A percentile compares a stretch with the other conserved stretches of the same genome.
phyloP scores from a whole-genome alignment of 176 grass and related monocot species.

The Hsuehochloa calcarea region DNA sequence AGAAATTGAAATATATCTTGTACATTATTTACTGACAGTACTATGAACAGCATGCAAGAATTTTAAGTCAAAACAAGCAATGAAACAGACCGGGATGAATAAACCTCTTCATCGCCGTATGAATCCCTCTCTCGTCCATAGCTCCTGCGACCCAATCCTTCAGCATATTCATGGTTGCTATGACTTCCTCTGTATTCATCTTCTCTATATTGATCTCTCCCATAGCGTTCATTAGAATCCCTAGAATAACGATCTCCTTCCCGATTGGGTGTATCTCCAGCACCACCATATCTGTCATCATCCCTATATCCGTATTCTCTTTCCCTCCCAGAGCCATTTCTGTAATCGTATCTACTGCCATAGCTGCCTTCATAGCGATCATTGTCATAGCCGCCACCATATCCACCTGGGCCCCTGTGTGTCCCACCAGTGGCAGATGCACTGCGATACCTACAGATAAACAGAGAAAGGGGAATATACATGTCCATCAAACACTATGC shows the following conservation, averaged over 20 bases:
- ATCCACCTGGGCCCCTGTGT: slow-evolving; percentile 61
- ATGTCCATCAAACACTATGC: not conserved
- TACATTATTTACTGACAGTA: not conserved
- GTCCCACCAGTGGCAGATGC: slow-evolving; percentile 57
- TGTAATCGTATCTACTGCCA: slow-evolving; percentile 66
- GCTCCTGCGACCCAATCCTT: slow-evolving; percentile 67
- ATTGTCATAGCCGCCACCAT: slow-evolving; percentile 70
- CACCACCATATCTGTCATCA: slow-evolving; percentile 66
- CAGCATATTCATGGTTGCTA: slow-evolving; percentile 69
- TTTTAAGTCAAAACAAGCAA: not conserved
- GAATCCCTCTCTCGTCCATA: slow-evolving; percentile 59
- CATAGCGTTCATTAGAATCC: slow-evolving; percentile 71
- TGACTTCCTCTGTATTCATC: slow-evolving; percentile 69
- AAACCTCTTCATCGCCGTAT: slow-evolving; percentile 73
- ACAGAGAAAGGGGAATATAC: not conserved
- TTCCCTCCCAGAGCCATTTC: slow-evolving; percentile 78
- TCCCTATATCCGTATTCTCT: slow-evolving; percentile 82
- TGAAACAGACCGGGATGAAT: slow-evolving; percentile 67
- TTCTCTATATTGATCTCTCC: slow-evolving; percentile 62
- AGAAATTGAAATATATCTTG: not conserved
- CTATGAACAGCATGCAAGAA: not conserved
- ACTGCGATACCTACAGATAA: slow-evolving; percentile 60
- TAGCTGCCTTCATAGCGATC: slow-evolving; percentile 59
- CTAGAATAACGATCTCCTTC: slow-evolving; percentile 81
- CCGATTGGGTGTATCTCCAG: slow-evolving; percentile 64